These are phyloP conservation scores for Leccinum boreale DNA, from an alignment of 768 basidiomycete genomes.

Conservation along the genomic window DNA sequence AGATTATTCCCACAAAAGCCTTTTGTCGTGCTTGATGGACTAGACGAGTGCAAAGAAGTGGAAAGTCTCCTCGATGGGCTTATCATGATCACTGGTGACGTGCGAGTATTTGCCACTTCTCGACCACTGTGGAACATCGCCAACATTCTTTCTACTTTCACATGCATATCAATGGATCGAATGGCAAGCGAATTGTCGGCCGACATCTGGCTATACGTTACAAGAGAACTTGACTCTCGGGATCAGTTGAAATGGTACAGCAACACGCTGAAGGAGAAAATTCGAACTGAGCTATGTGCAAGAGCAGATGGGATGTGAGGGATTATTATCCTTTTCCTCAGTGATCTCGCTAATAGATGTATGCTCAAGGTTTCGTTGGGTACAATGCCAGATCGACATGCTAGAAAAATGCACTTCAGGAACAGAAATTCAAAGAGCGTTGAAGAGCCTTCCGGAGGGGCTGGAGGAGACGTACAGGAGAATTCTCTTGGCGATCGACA, in stretches of 20 bases:
- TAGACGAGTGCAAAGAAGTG: slow-evolving; percentile 19
- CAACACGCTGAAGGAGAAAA: slow-evolving; percentile 1
- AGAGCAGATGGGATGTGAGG: slow-evolving; percentile 22
- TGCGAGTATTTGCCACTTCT: slow-evolving; percentile 9
- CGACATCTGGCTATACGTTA: slow-evolving; percentile 13
- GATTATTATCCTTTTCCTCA: background rate
- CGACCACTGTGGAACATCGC: slow-evolving; percentile 7
- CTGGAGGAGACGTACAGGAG: slow-evolving; percentile 1
- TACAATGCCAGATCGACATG: slow-evolving; percentile 15
- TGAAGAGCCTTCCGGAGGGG: slow-evolving; percentile 11
- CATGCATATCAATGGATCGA: slow-evolving; percentile 11
- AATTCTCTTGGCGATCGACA: too few species aligned
- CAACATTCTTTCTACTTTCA: background rate
- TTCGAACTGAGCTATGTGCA: slow-evolving; percentile 1
- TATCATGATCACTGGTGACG: background rate
- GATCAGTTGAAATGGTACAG: slow-evolving; percentile 1
- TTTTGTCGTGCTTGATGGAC: slow-evolving; percentile 17
- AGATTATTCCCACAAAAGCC: slow-evolving; percentile 1
- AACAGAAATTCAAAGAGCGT: background rate
- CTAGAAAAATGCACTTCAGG: background rate
- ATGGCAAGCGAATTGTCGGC: background rate
- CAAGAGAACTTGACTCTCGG: slow-evolving; percentile 9
- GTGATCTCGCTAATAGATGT: background rate
- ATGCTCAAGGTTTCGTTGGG: slow-evolving; percentile 12
- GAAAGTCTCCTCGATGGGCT: slow-evolving; percentile 13